Conservation (phyloP, 495 filamentous ascomycete genomes). For the Aspergillus sclerotiicarbonarius region DNA sequence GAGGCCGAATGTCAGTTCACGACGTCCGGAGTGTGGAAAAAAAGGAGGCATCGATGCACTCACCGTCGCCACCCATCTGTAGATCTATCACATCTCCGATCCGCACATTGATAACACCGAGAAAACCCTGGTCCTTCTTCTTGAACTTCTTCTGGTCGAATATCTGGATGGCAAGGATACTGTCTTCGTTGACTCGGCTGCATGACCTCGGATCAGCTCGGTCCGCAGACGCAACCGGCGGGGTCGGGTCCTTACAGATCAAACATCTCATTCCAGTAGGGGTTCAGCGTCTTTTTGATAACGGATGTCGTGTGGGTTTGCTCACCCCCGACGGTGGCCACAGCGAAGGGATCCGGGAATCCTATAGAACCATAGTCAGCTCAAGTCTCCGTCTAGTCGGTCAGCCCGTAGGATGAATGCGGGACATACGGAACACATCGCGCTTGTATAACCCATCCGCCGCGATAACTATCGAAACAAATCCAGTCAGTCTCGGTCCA, state of each 20-base stretch:
- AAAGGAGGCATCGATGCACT: conserved; percentile 26
- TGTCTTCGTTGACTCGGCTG: conserved; percentile 86
- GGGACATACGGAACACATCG: conserved; percentile 84
- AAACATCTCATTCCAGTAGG: conserved; percentile 99
- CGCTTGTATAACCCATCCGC: conserved; percentile 98
- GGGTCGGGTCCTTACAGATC: conserved; percentile 69
- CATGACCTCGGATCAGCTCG: conserved; percentile 19
- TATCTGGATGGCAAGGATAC: conserved; percentile 94
- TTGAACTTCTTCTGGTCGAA: conserved; percentile 99
- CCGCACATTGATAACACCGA: conserved; percentile 95
- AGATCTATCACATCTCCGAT: conserved; percentile 92
- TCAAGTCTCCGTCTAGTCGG: conserved; percentile 7
- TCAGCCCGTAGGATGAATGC: background rate
- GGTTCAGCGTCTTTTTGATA: conserved; percentile 95
- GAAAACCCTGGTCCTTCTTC: conserved; percentile 99
- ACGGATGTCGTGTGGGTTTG: conserved; percentile 95
- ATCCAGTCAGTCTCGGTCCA: conserved; percentile 15
- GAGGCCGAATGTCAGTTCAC: conserved; percentile 7
- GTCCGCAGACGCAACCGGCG: background rate
- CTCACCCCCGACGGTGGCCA: conserved; percentile 93
- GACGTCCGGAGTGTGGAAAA: background rate
- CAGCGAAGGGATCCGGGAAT: conserved; percentile 96
- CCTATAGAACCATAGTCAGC: conserved; percentile 53
- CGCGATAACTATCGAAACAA: conserved; percentile 72
- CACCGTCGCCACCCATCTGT: conserved; percentile 87